Evolutionary conservation across 148 eudicot species (phyloP).

Genomic region (Talinum fruticosum): DNA sequence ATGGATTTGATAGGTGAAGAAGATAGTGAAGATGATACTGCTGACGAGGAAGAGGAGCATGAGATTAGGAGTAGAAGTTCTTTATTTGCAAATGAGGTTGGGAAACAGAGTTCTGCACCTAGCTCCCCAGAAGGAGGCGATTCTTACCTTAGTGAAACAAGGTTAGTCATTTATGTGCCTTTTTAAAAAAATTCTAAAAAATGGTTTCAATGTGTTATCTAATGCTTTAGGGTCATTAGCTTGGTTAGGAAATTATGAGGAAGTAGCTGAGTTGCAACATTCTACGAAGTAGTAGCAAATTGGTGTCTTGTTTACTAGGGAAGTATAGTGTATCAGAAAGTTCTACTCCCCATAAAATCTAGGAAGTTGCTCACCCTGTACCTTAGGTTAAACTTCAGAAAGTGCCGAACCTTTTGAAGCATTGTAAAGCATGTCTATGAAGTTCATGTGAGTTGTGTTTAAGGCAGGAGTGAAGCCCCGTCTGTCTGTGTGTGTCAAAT

Average conservation of each 20-base stretch:
- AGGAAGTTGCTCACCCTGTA: background rate
- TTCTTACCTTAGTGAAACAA: constrained; percentile 74
- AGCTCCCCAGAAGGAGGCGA: constrained; percentile 37
- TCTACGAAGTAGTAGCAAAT: background rate
- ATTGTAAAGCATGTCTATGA: too few relatives aligned
- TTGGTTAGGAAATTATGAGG: background rate
- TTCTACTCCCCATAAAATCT: too few relatives aligned
- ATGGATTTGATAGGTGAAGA: constrained; percentile 57
- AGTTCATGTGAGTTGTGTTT: too few relatives aligned
- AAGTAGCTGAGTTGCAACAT: background rate
- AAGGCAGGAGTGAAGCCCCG: too few relatives aligned
- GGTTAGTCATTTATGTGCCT: constrained; percentile 32
- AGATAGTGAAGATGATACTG: constrained; percentile 49
- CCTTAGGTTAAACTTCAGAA: background rate
- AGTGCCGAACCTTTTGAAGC: too few relatives aligned
- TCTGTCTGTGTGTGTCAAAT: too few relatives aligned
- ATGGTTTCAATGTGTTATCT: background rate
- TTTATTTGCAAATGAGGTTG: constrained; percentile 31
- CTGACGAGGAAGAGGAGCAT: constrained; percentile 29
- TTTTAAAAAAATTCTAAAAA: background rate
- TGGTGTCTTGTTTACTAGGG: background rate
- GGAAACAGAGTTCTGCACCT: constrained; percentile 20
- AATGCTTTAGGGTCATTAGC: background rate
- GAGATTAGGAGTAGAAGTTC: constrained; percentile 40
- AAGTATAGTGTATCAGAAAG: background rate